Percentiles rank a stretch among this genome's conserved stretches.
Conservation (phyloP, 306 rosid genomes). For the Arachis stenosperma region DNA sequence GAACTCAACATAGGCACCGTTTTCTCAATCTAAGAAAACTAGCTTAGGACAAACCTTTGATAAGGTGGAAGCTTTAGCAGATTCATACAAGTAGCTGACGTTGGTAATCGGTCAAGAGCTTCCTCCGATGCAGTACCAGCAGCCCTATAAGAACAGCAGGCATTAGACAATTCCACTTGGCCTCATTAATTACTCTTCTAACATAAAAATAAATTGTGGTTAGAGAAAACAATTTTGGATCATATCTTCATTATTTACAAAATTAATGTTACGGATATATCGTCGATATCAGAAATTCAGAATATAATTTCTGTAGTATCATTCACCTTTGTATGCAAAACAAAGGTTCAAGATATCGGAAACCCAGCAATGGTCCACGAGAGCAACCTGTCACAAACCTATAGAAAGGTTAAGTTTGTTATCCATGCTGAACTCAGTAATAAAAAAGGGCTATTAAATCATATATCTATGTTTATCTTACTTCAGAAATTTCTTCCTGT, state of each 20-base stretch:
- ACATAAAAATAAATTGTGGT: background rate
- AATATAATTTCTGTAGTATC: conserved; percentile 2
- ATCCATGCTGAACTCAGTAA: conserved; percentile 24
- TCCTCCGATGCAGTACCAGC: conserved; percentile 90
- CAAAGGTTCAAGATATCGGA: conserved; percentile 81
- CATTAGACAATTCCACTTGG: conserved; percentile 32
- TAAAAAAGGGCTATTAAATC: conserved; percentile 13
- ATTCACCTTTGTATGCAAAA: conserved; percentile 80
- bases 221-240: background rate
- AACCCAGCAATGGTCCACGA: conserved; percentile 97
- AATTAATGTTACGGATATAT: background rate
- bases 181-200: background rate
- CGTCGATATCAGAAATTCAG: background rate
- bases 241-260: background rate
- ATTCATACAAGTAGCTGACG: conserved; percentile 99
- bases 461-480: conserved; percentile 48
- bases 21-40: conserved; percentile 32
- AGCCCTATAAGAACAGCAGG: conserved; percentile 58
- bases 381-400: conserved; percentile 99
- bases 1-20: background rate
- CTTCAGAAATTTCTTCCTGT: conserved; percentile 91
- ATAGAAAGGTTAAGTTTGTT: conserved; percentile 32
- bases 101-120: conserved; percentile 93
- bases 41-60: conserved; percentile 67
- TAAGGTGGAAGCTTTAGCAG: conserved; percentile 97